Evolutionary conservation across 2,329 filamentous ascomycete genomes (phyloP), one percentile per base, ranked within the genome.

Genomic region (Colletotrichum acutatum): DNA sequence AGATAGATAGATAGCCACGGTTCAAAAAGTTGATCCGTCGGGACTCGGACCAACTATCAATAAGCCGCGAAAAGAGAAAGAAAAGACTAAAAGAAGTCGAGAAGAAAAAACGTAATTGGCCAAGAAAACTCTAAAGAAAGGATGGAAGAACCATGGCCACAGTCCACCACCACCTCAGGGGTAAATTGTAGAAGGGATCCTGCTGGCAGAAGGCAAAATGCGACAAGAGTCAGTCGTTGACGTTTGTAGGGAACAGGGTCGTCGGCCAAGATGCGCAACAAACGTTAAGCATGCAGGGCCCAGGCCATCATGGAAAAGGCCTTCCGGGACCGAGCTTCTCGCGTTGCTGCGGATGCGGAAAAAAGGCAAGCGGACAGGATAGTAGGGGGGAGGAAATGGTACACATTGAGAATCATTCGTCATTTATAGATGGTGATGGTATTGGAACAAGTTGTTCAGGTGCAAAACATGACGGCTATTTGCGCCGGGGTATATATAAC

Each of bases 401-500:
- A 49, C 9, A 37, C 14, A 42, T 22, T 24, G 76, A 74, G 72
- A 75, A 5, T 6, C 12, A 42, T 67, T 75, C 63, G 60, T 30
- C 30, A 46, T 46, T 37, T 37, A n/a, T 32, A 49, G 28, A 34
- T 69, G 37, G 32, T 64, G 19, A 32, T 6, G 37, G 7, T 34
- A 46, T 34, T 28, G 46, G 11, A 32, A 28, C n/a, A 37, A 30
- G 49, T 19, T 19, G 49, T n/a, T 16, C 32, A 34, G 56, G 30
- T 26, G 62, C 19, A 67, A 68, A 67, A 46, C 72, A 68, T 62
- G 66, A 53, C 68, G 74, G 74, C 71, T 60, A 46, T 72, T 66
- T 16, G 61, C 68, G 74, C 74, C 74, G 74, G 73, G 74, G 74
- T 75, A 75, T 75, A 75, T 72, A 56, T 49, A 74, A 60, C 22